Base-by-base conservation (phyloP, 495 filamentous ascomycete genomes). In the Penicillium samsonianum region DNA sequence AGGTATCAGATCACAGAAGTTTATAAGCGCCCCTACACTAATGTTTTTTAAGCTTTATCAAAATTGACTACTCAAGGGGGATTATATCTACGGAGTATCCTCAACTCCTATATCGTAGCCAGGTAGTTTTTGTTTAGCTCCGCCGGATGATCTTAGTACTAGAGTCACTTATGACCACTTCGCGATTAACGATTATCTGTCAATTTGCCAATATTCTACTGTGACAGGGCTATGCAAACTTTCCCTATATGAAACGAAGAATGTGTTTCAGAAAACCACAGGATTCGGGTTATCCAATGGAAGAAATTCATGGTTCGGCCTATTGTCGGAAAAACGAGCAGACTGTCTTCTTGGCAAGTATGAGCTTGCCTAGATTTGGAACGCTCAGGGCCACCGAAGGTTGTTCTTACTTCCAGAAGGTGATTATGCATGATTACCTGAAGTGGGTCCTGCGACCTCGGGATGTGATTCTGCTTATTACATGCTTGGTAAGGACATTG, bases 401-500 rank as follows among this genome's bases (percentile, higher is more conserved):
- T n/a, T 28, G 5, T 47, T 20, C 12, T 4, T 25, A 25, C 23
- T 16, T 23, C 12, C 9, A 26, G 11, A 25, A 38, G 2, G 1
- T 16, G 31, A 37, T 50, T n/a, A 40, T 51, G 35, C 22, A 51
- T 51, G 33, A 25, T 40, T 28, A 38, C 7, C 17, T 12, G 4
- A 50, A 22, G 49, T 51, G 49, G 49, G 12, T 23, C 20, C 26
- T 28, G 23, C 23, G 23, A 4, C 41, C 16, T 25, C n/a, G n/a
- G n/a, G n/a, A 8, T 9, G n/a, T 19, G 8, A 26, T 26, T 23
- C 33, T 51, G 49, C 22, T 51, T 51, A 40, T 26, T 26, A 5
- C 22, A 28, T 51, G 49, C 49, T 51, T 51, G 49, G 49, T 40
- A 38, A 47, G 35, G 35, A 37, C 16, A 8, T 7, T 17, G 17